Base-by-base conservation (phyloP, 192 early-diverging fungal species). In the Pilobolus umbonatus region DNA sequence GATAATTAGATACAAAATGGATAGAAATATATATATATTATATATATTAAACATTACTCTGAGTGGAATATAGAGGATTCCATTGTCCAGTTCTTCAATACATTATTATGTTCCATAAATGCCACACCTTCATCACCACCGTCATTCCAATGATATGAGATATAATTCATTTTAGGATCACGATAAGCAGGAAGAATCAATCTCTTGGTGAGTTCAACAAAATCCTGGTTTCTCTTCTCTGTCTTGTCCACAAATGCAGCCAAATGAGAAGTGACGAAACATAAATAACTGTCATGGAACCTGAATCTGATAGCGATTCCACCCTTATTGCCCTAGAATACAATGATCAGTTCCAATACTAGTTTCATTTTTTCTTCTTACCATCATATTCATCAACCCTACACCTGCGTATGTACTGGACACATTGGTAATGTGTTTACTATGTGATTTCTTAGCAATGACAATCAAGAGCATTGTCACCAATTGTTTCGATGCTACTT, bases 281-380 rank as follows among this genome's bases (percentile, higher is more conserved):
- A 87, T 2, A 96, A 26, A 49, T 89, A 90, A 4, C 91, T 87
- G 62, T 95, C 91, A 40, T 81, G 65, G 47, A 83, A 82, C 17
- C 80, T 72, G 42, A 98, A 67, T 19, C 95, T 79, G 34, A 95
- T 81, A 2, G 87, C 86, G 6, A 93, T 88, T 0, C 87, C 92
- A 19, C 96, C 96, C 76, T 99, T 99, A 73, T 99, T 99, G 34
- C 94, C 96, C 87, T 87, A 65, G n/a, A 44, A 19, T 1, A 53
- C 19, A 19, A 3, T 25, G 30, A 45, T 14, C 2, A 55, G 4
- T 10, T 22, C 7, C 26, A 4, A 26, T 47, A 14, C 0, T 21
- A 4, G 22, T 26, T 25, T 26, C 14, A 57, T 17, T 2, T 9
- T 28, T 21, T 25, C 22, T 53, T 30, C 56, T 60, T 74, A 79